Base-by-base conservation (phyloP, 495 filamentous ascomycete genomes). In the Neurospora sp. region DNA sequence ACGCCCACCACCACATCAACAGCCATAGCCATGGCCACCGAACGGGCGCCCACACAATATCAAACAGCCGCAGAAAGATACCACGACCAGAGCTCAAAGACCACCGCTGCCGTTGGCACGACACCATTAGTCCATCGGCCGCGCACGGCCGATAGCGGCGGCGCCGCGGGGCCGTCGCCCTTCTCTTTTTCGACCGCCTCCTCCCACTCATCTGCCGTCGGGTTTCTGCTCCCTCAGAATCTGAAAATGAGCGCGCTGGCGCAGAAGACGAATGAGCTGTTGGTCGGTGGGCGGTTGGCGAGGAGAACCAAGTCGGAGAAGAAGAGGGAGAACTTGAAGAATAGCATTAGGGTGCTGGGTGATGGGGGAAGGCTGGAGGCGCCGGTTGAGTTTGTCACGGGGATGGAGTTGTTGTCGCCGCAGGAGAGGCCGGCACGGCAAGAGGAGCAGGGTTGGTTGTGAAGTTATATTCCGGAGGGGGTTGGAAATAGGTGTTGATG, bases 261-360 rank as follows among this genome's bases (percentile, higher is more conserved):
- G 27, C 22, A 31, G 22, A 65, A 65, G 53, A 65, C 53, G 1
- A 65, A 65, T 37, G 53, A 65, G 12, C 11, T 65, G 4, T 20
- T 73, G 11, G 69, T 72, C 6, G 59, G 70, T n/a, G 27, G 41
- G 20, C 38, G 65, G 27, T 35, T 69, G 39, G 72, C 40, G 39
- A 53, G 70, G 53, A 59, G 22, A 16, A 73, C 35, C 9, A 73
- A 38, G 31, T 65, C 73, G 41, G 70, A 73, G 39, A 68, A 69
- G 72, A 53, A 69, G 71, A 53, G 75, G 70, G 72, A 77, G 44
- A 71, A 70, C 20, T 16, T 78, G 70, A 77, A 73, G 73, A 72
- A 71, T 38, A 72, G 69, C 27, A 73, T 73, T 9, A 73, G 27
- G 44, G 71, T 73, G 11, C 44, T 70, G 35, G 71, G 65, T 5